Percentiles rank a stretch among this genome's conserved stretches.
Evolutionary conservation across 768 basidiomycete species (phyloP).

Genomic region (Xanthoconium purpureum): DNA sequence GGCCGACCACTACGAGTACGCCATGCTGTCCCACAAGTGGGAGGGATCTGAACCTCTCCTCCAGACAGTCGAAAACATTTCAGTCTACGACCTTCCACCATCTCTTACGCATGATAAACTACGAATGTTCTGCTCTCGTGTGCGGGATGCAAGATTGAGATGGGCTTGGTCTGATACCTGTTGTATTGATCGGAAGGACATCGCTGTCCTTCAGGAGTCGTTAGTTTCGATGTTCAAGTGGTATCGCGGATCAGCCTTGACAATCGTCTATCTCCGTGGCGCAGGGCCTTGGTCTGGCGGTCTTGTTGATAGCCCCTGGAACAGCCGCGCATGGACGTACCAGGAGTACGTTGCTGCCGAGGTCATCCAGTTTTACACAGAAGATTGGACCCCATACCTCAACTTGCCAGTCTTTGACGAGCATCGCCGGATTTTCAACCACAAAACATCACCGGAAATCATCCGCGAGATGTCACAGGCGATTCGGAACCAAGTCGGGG

Average conservation of each 20-base stretch:
- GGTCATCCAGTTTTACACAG: neutral
- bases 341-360: neutral
- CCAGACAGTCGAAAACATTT: neutral
- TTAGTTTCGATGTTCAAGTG: neutral
- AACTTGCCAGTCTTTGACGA: neutral
- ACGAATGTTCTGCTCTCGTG: neutral
- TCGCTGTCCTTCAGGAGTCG: neutral
- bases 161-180: neutral
- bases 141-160: neutral
- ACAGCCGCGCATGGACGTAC: neutral
- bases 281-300: neutral
- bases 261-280: neutral
- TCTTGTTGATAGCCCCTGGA: neutral
- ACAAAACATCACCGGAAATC: neutral
- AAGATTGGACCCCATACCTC: neutral
- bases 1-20: neutral
- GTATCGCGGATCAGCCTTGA: neutral
- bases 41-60: neutral
- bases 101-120: neutral
- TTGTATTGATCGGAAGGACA: neutral
- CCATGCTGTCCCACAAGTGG: neutral
- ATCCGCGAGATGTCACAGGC: neutral
- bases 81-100: neutral
- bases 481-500: neutral
- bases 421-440: neutral